A percentile compares a stretch with the other conserved stretches of the same genome.
Conservation (phyloP, 2,329 filamentous ascomycete genomes). For the Colletotrichum aenigma region DNA sequence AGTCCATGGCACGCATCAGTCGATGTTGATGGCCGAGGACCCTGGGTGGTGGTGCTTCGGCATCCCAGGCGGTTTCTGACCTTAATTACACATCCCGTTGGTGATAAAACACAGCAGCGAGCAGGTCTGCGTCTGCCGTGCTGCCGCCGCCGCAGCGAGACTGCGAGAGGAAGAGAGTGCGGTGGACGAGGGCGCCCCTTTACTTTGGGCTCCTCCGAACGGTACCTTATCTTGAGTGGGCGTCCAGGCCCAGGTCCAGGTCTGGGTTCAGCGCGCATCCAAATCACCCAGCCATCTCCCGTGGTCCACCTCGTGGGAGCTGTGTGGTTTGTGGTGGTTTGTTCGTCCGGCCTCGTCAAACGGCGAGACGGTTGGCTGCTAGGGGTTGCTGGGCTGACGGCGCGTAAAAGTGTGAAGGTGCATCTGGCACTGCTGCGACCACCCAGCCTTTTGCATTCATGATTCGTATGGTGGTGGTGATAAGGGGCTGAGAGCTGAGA, state of each 20-base stretch:
- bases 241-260: not conserved
- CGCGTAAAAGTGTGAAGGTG: not conserved
- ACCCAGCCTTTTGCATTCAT: not conserved
- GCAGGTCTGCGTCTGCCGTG: not conserved
- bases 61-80: not conserved
- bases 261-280: constrained; percentile 15
- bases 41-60: not conserved
- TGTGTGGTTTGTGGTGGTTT: not conserved
- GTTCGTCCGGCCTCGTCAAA: not conserved
- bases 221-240: constrained; percentile 5
- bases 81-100: constrained; percentile 4
- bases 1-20: not conserved
- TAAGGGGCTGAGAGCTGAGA: not conserved
- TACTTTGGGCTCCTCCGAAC: not conserved
- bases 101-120: not conserved
- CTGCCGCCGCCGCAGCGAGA: not conserved
- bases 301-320: not conserved
- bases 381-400: not conserved
- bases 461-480: not conserved
- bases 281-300: constrained; percentile 19
- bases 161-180: not conserved
- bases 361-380: not conserved
- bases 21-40: not conserved
- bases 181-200: not conserved
- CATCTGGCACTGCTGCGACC: not conserved